Evolutionary conservation across 495 filamentous ascomycete species (phyloP).

Genomic region (Penicillium ochrochloron): DNA sequence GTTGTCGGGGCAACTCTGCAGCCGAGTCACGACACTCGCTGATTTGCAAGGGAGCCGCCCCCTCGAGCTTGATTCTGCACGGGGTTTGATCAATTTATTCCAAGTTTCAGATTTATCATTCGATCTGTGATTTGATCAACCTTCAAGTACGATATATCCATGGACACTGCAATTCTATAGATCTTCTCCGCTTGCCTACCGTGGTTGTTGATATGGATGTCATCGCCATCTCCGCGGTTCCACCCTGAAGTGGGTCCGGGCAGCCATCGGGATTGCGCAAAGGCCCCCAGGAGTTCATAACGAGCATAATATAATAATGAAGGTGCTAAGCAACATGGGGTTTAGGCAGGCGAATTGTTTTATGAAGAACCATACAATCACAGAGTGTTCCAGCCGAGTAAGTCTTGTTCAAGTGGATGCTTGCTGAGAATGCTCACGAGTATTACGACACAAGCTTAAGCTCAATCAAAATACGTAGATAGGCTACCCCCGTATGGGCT

Average conservation of each 20-base stretch:
- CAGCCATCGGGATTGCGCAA: slow-evolving; percentile 5
- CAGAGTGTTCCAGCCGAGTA: too few relatives aligned
- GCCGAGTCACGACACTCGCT: background rate
- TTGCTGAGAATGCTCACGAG: too few relatives aligned
- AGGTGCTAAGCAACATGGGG: background rate
- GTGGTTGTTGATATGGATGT: background rate
- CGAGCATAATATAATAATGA: background rate
- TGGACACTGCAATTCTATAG: background rate
- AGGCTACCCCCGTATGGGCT: too few relatives aligned
- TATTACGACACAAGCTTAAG: too few relatives aligned
- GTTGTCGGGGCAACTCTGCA: slow-evolving; percentile 39
- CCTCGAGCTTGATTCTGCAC: slow-evolving; percentile 14
- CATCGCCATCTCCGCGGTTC: background rate
- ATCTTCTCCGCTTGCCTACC: slow-evolving; percentile 4
- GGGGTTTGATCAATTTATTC: slow-evolving; percentile 14
- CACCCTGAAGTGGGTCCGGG: background rate
- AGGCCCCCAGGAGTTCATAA: slow-evolving; percentile 1
- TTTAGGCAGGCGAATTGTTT: background rate
- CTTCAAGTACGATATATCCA: background rate
- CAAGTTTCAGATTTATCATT: background rate
- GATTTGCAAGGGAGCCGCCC: slow-evolving; percentile 12
- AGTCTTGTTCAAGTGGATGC: too few relatives aligned
- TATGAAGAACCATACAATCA: background rate
- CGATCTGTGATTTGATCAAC: background rate
- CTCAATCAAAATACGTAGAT: too few relatives aligned